These are phyloP conservation scores for Fraxinus pennsylvanica DNA, from an alignment of 257 asterid species.

Conservation along the genomic window DNA sequence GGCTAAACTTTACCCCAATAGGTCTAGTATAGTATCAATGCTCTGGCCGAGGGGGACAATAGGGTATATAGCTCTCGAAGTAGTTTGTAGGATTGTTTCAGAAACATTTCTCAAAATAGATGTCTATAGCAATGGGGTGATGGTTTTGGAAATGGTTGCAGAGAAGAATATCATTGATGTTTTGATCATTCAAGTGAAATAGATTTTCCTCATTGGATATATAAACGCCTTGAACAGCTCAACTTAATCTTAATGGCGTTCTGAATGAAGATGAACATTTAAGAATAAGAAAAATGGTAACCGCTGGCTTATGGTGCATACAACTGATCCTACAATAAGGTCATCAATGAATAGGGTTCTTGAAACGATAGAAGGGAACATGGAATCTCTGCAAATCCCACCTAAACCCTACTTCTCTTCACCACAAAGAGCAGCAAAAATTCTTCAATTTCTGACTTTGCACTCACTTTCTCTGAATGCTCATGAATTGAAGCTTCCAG, in stretches of 20 bases:
- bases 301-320: conserved; percentile 39
- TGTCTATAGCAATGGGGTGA: conserved; percentile 28
- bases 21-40: conserved; percentile 23
- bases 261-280: conserved; percentile 13
- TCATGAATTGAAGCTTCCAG: neutral
- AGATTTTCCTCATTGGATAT: conserved; percentile 42
- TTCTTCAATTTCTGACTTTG: conserved; percentile 4
- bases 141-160: conserved; percentile 7
- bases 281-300: conserved; percentile 22
- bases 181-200: neutral
- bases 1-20: conserved; percentile 19
- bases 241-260: neutral
- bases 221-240: conserved; percentile 17
- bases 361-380: conserved; percentile 34
- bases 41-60: conserved; percentile 29
- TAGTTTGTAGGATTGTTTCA: too few species aligned
- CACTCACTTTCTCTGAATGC: neutral
- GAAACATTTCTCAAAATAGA: too few species aligned
- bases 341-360: conserved; percentile 32
- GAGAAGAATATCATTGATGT: too few species aligned
- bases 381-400: conserved; percentile 26
- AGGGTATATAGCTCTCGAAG: conserved; percentile 22
- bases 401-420: conserved; percentile 30
- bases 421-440: neutral
- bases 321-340: conserved; percentile 29